These are phyloP conservation scores for Porcisia hertigi DNA, from an alignment of 208 protist species.

Conservation along the genomic window DNA sequence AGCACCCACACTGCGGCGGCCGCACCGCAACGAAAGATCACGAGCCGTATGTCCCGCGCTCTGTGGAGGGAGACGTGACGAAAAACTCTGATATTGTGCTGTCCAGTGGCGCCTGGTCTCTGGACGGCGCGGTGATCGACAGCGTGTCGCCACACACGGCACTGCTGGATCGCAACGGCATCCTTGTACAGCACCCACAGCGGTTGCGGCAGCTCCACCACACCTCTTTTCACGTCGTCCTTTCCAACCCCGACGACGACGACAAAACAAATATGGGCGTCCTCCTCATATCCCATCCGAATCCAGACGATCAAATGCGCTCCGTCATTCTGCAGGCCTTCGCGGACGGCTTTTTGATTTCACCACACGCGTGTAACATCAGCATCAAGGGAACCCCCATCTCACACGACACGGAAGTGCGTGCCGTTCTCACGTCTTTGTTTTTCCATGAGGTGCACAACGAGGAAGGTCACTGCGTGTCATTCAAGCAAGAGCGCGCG, in stretches of 20 bases:
- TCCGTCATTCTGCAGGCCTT: slow-evolving; percentile 24
- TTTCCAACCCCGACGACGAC: slow-evolving; percentile 14
- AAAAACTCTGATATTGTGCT: slow-evolving; percentile 43
- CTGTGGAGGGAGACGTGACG: slow-evolving; percentile 20
- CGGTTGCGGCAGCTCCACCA: slow-evolving; percentile 21
- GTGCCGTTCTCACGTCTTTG: slow-evolving; percentile 8
- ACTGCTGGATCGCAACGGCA: slow-evolving; percentile 32
- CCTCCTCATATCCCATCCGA: slow-evolving; percentile 8
- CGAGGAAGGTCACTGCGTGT: slow-evolving; percentile 50
- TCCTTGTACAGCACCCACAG: slow-evolving; percentile 30
- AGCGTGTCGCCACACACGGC: slow-evolving; percentile 55
- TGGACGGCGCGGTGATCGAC: slow-evolving; percentile 56
- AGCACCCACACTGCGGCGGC: background rate
- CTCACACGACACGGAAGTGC: slow-evolving; percentile 13
- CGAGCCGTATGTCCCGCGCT: background rate
- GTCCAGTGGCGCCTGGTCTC: slow-evolving; percentile 38
- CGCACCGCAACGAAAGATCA: background rate
- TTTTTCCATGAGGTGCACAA: slow-evolving; percentile 35
- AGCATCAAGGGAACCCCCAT: slow-evolving; percentile 13
- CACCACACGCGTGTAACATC: slow-evolving; percentile 22
- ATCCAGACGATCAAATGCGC: slow-evolving; percentile 15
- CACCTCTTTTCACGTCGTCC: slow-evolving; percentile 30
- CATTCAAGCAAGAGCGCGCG: slow-evolving; percentile 45
- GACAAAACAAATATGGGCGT: slow-evolving; percentile 10
- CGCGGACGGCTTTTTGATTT: slow-evolving; percentile 20